Conservation (phyloP, 192 early-diverging fungal genomes). For the Linnemannia schmuckeri region DNA sequence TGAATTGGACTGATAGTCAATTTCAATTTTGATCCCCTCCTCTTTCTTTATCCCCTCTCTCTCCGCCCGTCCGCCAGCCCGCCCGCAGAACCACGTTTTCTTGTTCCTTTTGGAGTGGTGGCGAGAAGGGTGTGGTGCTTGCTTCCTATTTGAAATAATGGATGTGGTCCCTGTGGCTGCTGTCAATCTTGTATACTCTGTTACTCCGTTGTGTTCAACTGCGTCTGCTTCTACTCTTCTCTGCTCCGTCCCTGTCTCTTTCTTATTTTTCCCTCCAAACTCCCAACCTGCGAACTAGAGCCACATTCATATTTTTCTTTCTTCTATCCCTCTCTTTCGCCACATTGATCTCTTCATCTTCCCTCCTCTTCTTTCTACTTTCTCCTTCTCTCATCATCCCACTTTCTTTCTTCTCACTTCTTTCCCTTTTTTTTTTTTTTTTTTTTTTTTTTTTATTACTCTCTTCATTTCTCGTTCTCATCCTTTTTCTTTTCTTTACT, state of each 20-base stretch:
- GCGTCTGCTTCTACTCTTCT: not conserved
- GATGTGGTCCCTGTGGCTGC: not conserved
- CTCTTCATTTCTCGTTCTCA: not conserved
- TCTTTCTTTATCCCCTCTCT: too few relatives aligned
- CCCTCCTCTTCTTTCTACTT: not conserved
- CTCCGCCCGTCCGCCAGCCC: too few relatives aligned
- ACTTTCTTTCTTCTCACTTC: not conserved
- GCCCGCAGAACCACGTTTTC: too few relatives aligned
- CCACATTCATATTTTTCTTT: not conserved
- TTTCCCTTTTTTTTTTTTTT: not conserved
- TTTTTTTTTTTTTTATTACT: not conserved
- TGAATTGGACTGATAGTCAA: too few relatives aligned
- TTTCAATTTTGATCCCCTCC: too few relatives aligned
- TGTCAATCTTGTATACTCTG: not conserved
- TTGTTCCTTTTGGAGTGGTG: too few relatives aligned
- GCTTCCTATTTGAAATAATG: not conserved
- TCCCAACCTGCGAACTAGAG: not conserved
- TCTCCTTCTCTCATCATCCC: not conserved
- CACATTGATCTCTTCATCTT: not conserved
- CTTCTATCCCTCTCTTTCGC: not conserved
- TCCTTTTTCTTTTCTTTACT: not conserved
- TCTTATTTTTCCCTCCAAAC: not conserved
- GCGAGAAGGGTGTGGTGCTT: too few relatives aligned
- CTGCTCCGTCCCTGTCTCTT: not conserved
- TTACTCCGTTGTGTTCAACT: not conserved